phyloP scores from a whole-genome alignment of 805 yeast genomes.

The Kuraishia hungarica region DNA sequence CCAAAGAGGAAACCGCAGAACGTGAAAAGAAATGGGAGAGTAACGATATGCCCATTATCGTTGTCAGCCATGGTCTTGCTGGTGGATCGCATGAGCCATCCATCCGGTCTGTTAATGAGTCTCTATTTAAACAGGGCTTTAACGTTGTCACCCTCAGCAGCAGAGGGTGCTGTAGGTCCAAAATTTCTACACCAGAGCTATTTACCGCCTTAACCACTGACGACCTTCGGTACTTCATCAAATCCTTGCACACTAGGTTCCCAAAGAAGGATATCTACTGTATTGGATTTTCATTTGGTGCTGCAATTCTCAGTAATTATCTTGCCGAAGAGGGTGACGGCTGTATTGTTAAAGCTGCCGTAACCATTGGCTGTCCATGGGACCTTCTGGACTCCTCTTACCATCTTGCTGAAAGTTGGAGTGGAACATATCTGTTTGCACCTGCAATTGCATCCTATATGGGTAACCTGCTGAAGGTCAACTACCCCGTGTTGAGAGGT shows the following conservation, averaged over 20 bases:
- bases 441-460: constrained; percentile 32
- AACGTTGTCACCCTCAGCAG: constrained; percentile 54
- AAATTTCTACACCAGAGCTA: constrained; percentile 57
- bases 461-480: constrained; percentile 34
- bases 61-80: constrained; percentile 65
- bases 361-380: constrained; percentile 65
- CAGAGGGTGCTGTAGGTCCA: constrained; percentile 73
- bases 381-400: constrained; percentile 50
- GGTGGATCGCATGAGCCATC: constrained; percentile 79
- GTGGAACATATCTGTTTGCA: constrained; percentile 32
- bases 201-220: constrained; percentile 64
- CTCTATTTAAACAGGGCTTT: constrained; percentile 35
- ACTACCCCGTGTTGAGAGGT: constrained; percentile 25
- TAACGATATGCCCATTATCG: constrained; percentile 45
- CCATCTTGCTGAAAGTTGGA: constrained; percentile 27
- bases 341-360: constrained; percentile 46
- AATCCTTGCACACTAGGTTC: constrained; percentile 37
- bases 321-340: constrained; percentile 58
- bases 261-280: constrained; percentile 59
- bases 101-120: constrained; percentile 44
- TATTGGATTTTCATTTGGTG: constrained; percentile 69
- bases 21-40: constrained; percentile 22
- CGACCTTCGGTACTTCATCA: constrained; percentile 54
- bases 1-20: constrained; percentile 31
- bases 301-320: constrained; percentile 56